phyloP scores from a whole-genome alignment of 805 yeast genomes.

The Candida dajiaensis region DNA sequence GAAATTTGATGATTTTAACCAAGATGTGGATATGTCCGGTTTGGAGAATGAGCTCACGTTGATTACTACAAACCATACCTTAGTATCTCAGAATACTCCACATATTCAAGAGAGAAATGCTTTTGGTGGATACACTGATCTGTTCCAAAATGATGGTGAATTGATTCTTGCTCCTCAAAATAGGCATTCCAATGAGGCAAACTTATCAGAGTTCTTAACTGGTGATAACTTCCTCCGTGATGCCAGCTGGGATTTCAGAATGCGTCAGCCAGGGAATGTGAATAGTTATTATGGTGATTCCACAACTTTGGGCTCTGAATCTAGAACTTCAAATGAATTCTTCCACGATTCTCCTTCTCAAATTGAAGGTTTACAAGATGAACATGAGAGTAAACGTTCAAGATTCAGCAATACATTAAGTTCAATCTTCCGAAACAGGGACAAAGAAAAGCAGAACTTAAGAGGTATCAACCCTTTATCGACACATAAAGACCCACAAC shows the following conservation, averaged over 20 bases:
- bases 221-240: slow-evolving; percentile 1
- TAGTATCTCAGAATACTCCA: not conserved
- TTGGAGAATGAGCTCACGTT: not conserved
- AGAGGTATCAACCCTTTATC: slow-evolving; percentile 28
- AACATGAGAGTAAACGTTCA: slow-evolving; percentile 16
- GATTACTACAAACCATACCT: not conserved
- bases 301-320: slow-evolving; percentile 19
- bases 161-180: not conserved
- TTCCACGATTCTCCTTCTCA: slow-evolving; percentile 5
- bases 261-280: slow-evolving; percentile 5
- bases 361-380: slow-evolving; percentile 5
- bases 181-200: not conserved
- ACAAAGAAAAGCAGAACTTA: slow-evolving; percentile 28
- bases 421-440: slow-evolving; percentile 20
- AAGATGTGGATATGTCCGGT: not conserved
- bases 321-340: slow-evolving; percentile 28
- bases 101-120: not conserved
- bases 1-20: not conserved
- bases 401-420: slow-evolving; percentile 16
- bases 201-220: not conserved
- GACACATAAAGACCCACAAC: slow-evolving; percentile 19
- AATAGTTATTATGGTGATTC: slow-evolving; percentile 16
- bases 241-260: slow-evolving; percentile 9
- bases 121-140: not conserved
- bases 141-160: not conserved